These are phyloP conservation scores for Cryptosporidium baileyi DNA, from an alignment of 169 alveolate species.

Conservation along the genomic window DNA sequence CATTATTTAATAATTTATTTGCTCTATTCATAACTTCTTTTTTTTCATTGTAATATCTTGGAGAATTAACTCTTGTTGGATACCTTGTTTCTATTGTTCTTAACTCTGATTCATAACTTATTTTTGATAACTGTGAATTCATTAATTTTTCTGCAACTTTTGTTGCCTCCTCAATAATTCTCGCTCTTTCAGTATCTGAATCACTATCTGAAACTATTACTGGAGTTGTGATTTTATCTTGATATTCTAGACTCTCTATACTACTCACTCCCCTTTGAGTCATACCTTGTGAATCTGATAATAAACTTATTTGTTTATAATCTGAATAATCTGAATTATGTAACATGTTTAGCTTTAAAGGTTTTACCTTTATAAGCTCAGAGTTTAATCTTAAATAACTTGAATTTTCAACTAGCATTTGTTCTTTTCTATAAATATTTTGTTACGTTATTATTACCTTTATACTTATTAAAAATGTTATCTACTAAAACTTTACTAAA, in stretches of 20 bases:
- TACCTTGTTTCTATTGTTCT: conserved; percentile 62
- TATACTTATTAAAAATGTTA: too few relatives aligned
- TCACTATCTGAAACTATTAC: conserved; percentile 36
- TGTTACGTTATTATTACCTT: too few relatives aligned
- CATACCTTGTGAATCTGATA: not conserved
- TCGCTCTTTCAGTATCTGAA: conserved; percentile 57
- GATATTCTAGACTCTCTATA: conserved; percentile 24
- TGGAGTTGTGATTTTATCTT: not conserved
- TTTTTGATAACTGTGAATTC: conserved; percentile 40
- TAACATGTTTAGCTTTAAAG: not conserved
- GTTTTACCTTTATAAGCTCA: too few relatives aligned
- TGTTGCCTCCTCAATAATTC: conserved; percentile 44
- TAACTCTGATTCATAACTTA: conserved; percentile 14
- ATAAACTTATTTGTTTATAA: not conserved
- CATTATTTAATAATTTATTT: not conserved
- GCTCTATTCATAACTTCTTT: conserved; percentile 50
- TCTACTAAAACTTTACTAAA: too few relatives aligned
- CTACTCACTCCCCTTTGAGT: conserved; percentile 20
- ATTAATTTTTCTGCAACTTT: conserved; percentile 45
- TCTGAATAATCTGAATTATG: not conserved
- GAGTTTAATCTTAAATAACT: too few relatives aligned
- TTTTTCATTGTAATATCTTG: conserved; percentile 55
- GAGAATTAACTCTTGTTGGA: conserved; percentile 65
- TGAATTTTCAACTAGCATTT: too few relatives aligned
- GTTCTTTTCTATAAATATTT: too few relatives aligned